A percentile compares a stretch with the other conserved stretches of the same genome.
Evolutionary conservation across 2,329 filamentous ascomycete species (phyloP).

Genomic region (Neonectria punicea): DNA sequence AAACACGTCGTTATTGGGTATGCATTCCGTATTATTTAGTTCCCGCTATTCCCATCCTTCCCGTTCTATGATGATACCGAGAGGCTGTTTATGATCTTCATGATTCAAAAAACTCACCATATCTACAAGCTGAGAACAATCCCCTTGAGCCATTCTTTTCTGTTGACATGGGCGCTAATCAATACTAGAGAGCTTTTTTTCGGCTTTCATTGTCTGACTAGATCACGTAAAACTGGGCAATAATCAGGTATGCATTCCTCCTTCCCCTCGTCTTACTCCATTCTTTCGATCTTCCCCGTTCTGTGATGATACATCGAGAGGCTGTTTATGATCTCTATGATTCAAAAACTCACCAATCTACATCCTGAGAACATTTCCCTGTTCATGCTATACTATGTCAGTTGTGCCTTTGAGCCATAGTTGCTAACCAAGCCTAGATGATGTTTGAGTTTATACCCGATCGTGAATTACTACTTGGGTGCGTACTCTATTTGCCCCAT

Average conservation of each 20-base stretch:
- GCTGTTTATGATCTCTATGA: constrained; percentile 60
- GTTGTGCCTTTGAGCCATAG: background rate
- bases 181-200: background rate
- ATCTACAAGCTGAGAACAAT: constrained; percentile 38
- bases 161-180: background rate
- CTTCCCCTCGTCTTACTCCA: background rate
- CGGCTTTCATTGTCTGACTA: background rate
- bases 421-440: background rate
- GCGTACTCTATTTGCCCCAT: background rate
- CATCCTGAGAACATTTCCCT: constrained; percentile 24
- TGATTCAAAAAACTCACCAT: constrained; percentile 51
- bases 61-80: constrained; percentile 53
- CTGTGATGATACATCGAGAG: constrained; percentile 56
- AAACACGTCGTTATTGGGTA: background rate
- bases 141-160: background rate
- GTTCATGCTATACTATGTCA: too few relatives aligned
- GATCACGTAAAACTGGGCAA: background rate
- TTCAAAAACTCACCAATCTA: constrained; percentile 49
- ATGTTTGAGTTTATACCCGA: background rate
- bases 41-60: background rate
- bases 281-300: constrained; percentile 16
- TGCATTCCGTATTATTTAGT: background rate
- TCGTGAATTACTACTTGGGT: background rate
- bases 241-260: background rate
- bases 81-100: constrained; percentile 60